A percentile compares a stretch with the other conserved stretches of the same genome.
Evolutionary conservation across 441 rosid genomes (phyloP).

Genomic region (Kokia cookei): DNA sequence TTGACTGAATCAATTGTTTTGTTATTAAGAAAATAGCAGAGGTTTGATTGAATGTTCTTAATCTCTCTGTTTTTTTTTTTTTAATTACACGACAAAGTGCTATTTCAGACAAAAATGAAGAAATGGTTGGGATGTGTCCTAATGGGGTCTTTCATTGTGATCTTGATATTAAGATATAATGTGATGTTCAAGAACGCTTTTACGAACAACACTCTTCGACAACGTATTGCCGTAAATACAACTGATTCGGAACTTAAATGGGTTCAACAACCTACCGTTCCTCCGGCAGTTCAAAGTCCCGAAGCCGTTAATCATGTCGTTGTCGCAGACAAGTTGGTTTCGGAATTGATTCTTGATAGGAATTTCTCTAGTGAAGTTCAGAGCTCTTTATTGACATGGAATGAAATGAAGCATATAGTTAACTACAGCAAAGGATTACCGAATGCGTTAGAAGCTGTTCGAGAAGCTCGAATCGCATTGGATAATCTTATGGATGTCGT

Average conservation of each 20-base stretch:
- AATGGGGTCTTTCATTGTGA: conserved; percentile 60
- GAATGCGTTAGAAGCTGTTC: conserved; percentile 78
- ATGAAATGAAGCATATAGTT: conserved; percentile 47
- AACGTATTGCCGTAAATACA: conserved; percentile 32
- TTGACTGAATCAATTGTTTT: not conserved
- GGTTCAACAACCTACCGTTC: conserved; percentile 28
- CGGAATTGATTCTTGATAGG: conserved; percentile 43
- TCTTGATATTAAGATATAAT: conserved; percentile 57
- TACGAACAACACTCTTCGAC: conserved; percentile 37
- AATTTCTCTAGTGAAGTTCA: conserved; percentile 59
- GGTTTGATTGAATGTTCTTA: not conserved
- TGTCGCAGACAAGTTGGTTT: conserved; percentile 43
- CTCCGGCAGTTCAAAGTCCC: conserved; percentile 46
- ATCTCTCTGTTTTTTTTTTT: not conserved
- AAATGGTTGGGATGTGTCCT: conserved; percentile 66
- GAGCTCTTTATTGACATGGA: conserved; percentile 70
- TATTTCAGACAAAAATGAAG: conserved; percentile 46
- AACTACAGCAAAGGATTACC: conserved; percentile 57
- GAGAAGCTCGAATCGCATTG: conserved; percentile 82
- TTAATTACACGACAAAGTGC: not conserved
- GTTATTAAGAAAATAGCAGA: not conserved
- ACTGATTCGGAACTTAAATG: conserved; percentile 57
- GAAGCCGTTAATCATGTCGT: conserved; percentile 45
- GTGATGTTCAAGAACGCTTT: conserved; percentile 48
- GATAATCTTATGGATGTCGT: conserved; percentile 59